Evolutionary conservation across 352 stramenopile species (phyloP).

Genomic region (Plasmopara muralis): DNA sequence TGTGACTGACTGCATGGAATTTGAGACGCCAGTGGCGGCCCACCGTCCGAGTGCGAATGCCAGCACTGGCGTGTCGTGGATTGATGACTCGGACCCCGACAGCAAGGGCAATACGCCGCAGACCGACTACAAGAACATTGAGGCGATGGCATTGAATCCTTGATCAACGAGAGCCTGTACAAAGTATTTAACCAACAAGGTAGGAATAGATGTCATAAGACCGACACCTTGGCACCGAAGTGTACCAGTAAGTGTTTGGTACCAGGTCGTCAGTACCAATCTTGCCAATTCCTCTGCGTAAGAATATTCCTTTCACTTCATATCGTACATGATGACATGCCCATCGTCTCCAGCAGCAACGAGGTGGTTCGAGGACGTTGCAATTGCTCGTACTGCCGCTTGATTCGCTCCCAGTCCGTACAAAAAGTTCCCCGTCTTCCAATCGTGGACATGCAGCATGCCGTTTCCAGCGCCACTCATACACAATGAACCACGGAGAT

Average conservation of each 20-base stretch:
- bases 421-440: slow-evolving; percentile 52
- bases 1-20: slow-evolving; percentile 50
- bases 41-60: slow-evolving; percentile 22
- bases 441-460: slow-evolving; percentile 82
- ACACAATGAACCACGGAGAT: slow-evolving; percentile 55
- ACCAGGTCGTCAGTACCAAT: no score
- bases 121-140: slow-evolving; percentile 30
- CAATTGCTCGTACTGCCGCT: slow-evolving; percentile 66
- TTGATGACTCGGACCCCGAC: slow-evolving; percentile 16
- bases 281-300: no score
- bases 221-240: no score
- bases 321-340: slow-evolving; percentile 73
- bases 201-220: no score
- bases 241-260: no score
- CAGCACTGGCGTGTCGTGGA: slow-evolving; percentile 20
- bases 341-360: slow-evolving; percentile 79
- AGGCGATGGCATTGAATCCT: slow-evolving; percentile 11
- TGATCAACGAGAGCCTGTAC: neutral
- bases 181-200: slow-evolving; percentile 19
- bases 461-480: slow-evolving; percentile 80
- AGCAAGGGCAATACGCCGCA: slow-evolving; percentile 17
- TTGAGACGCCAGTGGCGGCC: slow-evolving; percentile 26
- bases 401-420: slow-evolving; percentile 84
- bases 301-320: slow-evolving; percentile 24
- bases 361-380: slow-evolving; percentile 37